Evolutionary conservation across 2,329 filamentous ascomycete genomes (phyloP).

Genomic region (Tolypocladium nubicola): DNA sequence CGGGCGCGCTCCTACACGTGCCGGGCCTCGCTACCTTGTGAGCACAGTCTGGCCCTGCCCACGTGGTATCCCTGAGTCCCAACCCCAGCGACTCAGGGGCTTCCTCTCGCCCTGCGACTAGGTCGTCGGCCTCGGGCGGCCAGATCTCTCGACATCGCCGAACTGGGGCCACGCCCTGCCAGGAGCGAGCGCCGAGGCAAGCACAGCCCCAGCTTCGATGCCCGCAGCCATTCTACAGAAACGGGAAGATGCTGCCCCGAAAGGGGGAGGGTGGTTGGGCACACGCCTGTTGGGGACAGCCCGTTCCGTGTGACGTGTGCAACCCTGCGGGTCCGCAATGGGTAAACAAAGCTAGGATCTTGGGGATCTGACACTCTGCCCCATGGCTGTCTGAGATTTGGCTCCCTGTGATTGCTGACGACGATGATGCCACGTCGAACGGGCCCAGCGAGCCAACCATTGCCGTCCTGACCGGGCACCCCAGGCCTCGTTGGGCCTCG

Average conservation of each 20-base stretch:
- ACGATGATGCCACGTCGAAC: constrained; percentile 1
- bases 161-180: background rate
- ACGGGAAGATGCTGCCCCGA: background rate
- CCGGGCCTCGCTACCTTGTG: background rate
- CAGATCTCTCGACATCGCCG: background rate
- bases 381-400: constrained; percentile 8
- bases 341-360: constrained; percentile 3
- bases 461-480: background rate
- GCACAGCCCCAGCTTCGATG: background rate
- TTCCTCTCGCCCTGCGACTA: background rate
- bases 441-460: background rate
- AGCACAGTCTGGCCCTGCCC: background rate
- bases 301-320: background rate
- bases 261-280: background rate
- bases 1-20: background rate
- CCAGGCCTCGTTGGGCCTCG: background rate
- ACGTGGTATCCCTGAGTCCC: constrained; percentile 1
- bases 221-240: background rate
- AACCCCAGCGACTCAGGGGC: background rate
- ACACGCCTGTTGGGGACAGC: background rate
- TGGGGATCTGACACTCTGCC: constrained; percentile 7
- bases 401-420: background rate
- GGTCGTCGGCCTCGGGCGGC: background rate
- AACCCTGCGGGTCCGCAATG: background rate
- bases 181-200: background rate